Evolutionary conservation across 495 filamentous ascomycete species (phyloP).

Genomic region (Neurospora africana): DNA sequence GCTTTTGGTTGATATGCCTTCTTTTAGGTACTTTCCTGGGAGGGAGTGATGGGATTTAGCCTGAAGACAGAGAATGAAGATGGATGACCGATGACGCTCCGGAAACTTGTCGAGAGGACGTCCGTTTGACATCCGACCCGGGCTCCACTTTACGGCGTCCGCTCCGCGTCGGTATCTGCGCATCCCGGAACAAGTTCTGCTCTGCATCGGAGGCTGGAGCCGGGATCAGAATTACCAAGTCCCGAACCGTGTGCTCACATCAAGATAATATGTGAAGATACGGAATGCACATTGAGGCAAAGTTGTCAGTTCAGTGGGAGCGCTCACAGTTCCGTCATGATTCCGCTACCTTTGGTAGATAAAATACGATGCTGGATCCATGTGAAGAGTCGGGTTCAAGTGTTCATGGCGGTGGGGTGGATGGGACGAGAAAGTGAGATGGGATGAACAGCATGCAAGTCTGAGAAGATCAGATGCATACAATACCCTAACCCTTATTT

Average conservation of each 20-base stretch:
- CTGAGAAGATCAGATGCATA: neutral
- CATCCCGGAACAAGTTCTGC: neutral
- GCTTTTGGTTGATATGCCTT: slow-evolving; percentile 7
- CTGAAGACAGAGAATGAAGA: neutral
- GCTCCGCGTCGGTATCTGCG: neutral
- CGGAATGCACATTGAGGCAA: neutral
- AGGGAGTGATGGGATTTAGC: neutral
- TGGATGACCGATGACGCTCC: neutral
- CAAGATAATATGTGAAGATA: neutral
- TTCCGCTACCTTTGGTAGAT: neutral
- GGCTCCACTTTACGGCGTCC: neutral
- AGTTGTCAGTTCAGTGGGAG: neutral
- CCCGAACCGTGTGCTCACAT: neutral
- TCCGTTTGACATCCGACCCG: neutral
- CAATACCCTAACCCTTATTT: neutral
- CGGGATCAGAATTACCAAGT: neutral
- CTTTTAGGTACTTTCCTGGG: slow-evolving; percentile 11
- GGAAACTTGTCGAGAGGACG: neutral
- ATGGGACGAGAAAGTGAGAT: neutral
- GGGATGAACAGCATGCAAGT: neutral
- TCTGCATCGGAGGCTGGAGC: neutral
- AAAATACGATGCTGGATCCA: neutral
- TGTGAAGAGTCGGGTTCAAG: neutral
- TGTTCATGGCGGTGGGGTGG: neutral
- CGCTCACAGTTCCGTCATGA: neutral